phyloP scores from a whole-genome alignment of 257 asterid species.

The Rauvolfia tetraphylla region DNA sequence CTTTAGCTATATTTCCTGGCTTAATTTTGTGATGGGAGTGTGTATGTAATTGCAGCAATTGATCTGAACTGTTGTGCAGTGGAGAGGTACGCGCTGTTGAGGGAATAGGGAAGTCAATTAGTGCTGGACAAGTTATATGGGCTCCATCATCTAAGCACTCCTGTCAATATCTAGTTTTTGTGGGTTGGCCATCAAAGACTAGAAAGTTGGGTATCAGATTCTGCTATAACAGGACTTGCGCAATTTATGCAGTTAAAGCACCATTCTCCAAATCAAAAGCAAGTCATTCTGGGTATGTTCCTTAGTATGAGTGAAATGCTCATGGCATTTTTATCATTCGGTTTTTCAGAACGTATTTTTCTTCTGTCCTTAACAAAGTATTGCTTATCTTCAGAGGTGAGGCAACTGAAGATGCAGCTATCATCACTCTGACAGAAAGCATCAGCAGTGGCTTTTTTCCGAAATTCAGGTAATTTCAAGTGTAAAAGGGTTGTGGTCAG shows the following conservation, averaged over 20 bases:
- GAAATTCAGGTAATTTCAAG: conserved; percentile 60
- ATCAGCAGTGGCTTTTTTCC: conserved; percentile 85
- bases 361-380: background rate
- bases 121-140: conserved; percentile 95
- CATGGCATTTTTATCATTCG: background rate
- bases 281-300: conserved; percentile 34
- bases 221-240: conserved; percentile 85
- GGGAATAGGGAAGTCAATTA: conserved; percentile 56
- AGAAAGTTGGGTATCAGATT: conserved; percentile 81
- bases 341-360: background rate
- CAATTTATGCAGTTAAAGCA: conserved; percentile 70
- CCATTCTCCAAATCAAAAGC: conserved; percentile 47
- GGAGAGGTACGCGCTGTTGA: conserved; percentile 65
- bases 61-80: conserved; percentile 39
- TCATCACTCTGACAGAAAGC: conserved; percentile 50
- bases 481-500: background rate
- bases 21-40: conserved; percentile 7
- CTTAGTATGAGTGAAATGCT: conserved; percentile 15
- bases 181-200: conserved; percentile 84
- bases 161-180: conserved; percentile 58
- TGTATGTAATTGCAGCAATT: conserved; percentile 1
- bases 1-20: conserved; percentile 5
- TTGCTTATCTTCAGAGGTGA: conserved; percentile 34
- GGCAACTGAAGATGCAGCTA: conserved; percentile 40
- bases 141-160: conserved; percentile 52